A percentile compares a stretch with the other conserved stretches of the same genome.
Evolutionary conservation across 1,139 yeast genomes (phyloP).

Genomic region (Debaryomyces coudertii): DNA sequence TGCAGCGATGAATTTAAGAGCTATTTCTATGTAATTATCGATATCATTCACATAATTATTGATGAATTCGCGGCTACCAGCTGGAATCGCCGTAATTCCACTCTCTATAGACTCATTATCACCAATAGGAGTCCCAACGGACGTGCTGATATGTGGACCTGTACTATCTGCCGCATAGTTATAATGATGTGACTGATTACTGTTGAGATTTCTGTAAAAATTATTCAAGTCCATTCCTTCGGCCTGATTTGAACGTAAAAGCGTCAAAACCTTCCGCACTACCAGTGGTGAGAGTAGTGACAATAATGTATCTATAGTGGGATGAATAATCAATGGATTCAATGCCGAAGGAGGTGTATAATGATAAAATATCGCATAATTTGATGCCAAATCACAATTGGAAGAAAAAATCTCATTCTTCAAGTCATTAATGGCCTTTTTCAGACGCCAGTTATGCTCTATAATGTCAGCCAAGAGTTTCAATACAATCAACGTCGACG

Average conservation of each 20-base stretch:
- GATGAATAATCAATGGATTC: constrained; percentile 17
- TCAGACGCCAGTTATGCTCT: constrained; percentile 31
- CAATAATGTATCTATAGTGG: constrained; percentile 24
- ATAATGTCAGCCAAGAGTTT: constrained; percentile 37
- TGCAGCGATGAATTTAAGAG: constrained; percentile 55
- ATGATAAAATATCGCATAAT: constrained; percentile 27
- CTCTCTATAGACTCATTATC: neutral
- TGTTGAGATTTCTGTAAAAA: constrained; percentile 4
- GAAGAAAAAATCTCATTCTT: constrained; percentile 10
- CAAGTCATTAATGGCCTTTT: constrained; percentile 5
- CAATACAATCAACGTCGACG: constrained; percentile 38
- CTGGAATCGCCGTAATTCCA: neutral
- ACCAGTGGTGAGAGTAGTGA: constrained; percentile 27
- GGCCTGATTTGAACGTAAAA: constrained; percentile 16
- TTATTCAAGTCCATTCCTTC: constrained; percentile 11
- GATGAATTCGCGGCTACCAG: constrained; percentile 4
- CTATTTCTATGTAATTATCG: constrained; percentile 48
- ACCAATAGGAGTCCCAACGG: neutral
- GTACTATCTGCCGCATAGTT: constrained; percentile 4
- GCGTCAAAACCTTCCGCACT: constrained; percentile 24
- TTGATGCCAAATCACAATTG: constrained; percentile 14
- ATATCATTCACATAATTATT: constrained; percentile 30
- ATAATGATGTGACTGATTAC: constrained; percentile 6
- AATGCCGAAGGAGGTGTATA: constrained; percentile 27
- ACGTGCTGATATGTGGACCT: neutral